Evolutionary conservation across 2,329 filamentous ascomycete species (phyloP), one percentile per base, ranked within the genome.

Genomic region (Fusarium vanettenii): DNA sequence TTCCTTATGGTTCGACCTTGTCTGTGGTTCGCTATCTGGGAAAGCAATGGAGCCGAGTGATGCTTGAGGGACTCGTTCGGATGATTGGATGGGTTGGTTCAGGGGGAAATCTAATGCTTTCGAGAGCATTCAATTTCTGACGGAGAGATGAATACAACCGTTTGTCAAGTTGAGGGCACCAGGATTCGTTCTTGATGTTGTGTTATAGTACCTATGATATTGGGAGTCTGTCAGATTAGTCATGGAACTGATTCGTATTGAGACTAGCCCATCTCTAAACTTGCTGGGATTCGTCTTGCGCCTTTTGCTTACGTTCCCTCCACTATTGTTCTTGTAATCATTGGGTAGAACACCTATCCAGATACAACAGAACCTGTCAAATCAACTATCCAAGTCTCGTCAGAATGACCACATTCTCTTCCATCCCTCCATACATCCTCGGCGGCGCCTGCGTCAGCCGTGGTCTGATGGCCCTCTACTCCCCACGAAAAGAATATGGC

Each of bases 391-490:
- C 2, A 50, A 5, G 16, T n/a, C 18, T 18, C 9, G 16, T 16
- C 13, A 60, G 22, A 0, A 79, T 79, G 75, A 64, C 78, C 1
- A 68, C 67, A 1, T 79, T 78, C 27, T 80, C 78, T 5, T 76
- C 77, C 2, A 60, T 78, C 5, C 74, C 79, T 2, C 48, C 78
- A 2, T 76, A 80, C 33, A 4, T 77, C 20, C 70, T 80, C 0
- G 79, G 79, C 25, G 60, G 60, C 6, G 76, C 78, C 33, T 80
- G 79, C 56, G 60, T 73, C 37, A 50, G 70, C 27, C 77, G 79
- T n/a, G 79, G 79, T 0, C 13, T 78, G 5, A 79, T 78, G 76
- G 79, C 76, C 2, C 31, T 79, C 11, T 33, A 71, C 37, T 76
- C 70, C 3, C 76, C 79, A 6, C 67, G 66, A 50, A 68, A 73